Percentiles rank a stretch among this genome's conserved stretches.
These are phyloP conservation scores for Astrothelium subdiscretum DNA, from an alignment of 495 filamentous ascomycete genomes.

Conservation along the genomic window DNA sequence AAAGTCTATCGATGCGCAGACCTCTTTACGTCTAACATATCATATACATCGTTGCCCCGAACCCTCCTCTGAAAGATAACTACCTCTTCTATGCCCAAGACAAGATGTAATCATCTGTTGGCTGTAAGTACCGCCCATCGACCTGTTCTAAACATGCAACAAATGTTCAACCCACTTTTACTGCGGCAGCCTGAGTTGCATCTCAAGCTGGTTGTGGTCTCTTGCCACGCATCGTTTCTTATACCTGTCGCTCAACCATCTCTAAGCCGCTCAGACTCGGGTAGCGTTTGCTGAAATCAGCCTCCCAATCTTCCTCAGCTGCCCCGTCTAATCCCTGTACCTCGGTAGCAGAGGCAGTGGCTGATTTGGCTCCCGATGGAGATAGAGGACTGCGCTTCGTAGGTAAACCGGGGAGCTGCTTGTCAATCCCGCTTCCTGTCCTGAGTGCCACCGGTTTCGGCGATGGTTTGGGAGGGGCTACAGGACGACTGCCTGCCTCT, in stretches of 20 bases:
- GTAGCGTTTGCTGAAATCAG: slow-evolving; percentile 69
- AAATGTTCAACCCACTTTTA: no score
- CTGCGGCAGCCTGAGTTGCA: no score
- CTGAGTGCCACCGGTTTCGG: slow-evolving; percentile 41
- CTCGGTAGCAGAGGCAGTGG: background rate
- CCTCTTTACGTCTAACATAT: no score
- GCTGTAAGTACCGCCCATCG: no score
- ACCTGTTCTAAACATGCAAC: no score
- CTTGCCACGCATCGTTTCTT: background rate
- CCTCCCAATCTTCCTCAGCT: slow-evolving; percentile 50
- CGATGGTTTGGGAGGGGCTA: slow-evolving; percentile 42
- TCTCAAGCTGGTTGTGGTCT: background rate
- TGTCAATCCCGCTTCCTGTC: slow-evolving; percentile 25
- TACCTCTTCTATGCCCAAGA: no score
- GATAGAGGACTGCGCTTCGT: background rate
- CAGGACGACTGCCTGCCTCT: slow-evolving; percentile 20
- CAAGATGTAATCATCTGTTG: no score
- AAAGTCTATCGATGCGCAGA: no score
- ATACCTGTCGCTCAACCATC: slow-evolving; percentile 65
- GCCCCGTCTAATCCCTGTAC: slow-evolving; percentile 7
- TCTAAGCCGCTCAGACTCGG: slow-evolving; percentile 71
- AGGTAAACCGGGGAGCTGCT: slow-evolving; percentile 19
- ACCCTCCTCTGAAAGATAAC: no score
- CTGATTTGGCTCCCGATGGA: background rate
- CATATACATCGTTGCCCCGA: no score